Percentiles rank a stretch among this genome's conserved stretches.
Conservation (phyloP, 1,284 basidiomycete species). For the Pyrrhoderma lamaoense region DNA sequence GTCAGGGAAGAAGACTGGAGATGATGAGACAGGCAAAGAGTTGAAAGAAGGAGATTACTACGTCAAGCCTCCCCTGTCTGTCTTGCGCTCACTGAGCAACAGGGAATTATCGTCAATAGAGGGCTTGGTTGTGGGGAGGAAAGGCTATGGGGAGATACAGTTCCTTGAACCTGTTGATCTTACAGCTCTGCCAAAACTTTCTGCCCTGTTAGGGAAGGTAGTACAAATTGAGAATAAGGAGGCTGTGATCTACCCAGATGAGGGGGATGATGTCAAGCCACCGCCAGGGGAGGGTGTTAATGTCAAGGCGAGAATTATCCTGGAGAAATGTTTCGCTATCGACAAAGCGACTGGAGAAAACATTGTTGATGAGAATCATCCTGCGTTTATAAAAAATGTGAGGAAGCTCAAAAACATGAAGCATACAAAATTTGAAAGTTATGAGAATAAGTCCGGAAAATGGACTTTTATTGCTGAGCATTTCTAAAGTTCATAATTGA, state of each 20-base stretch:
- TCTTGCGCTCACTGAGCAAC: constrained; percentile 62
- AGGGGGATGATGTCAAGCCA: constrained; percentile 73
- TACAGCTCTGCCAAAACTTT: constrained; percentile 76
- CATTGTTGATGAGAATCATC: constrained; percentile 77
- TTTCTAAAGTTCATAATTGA: constrained; percentile 52
- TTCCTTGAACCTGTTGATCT: constrained; percentile 93
- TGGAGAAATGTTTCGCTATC: constrained; percentile 82
- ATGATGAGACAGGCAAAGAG: constrained; percentile 26
- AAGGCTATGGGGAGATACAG: constrained; percentile 85
- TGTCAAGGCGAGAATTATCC: constrained; percentile 73
- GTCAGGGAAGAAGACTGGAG: constrained; percentile 22
- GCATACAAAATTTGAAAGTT: constrained; percentile 81
- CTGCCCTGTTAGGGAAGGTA: constrained; percentile 79
- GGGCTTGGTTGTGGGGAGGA: constrained; percentile 82
- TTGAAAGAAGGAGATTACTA: constrained; percentile 86
- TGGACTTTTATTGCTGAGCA: constrained; percentile 96
- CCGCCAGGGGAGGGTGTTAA: constrained; percentile 84
- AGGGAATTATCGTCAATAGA: constrained; percentile 65
- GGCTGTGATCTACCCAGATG: constrained; percentile 90
- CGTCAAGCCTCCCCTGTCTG: constrained; percentile 69
- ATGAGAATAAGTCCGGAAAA: constrained; percentile 72
- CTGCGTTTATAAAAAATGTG: constrained; percentile 69
- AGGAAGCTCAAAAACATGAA: constrained; percentile 82
- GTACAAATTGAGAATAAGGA: constrained; percentile 90
- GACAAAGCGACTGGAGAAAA: constrained; percentile 91